Evolutionary conservation across 768 basidiomycete species (phyloP), one percentile per base, ranked within the genome.

Genomic region (Tricholoma furcatifolium): DNA sequence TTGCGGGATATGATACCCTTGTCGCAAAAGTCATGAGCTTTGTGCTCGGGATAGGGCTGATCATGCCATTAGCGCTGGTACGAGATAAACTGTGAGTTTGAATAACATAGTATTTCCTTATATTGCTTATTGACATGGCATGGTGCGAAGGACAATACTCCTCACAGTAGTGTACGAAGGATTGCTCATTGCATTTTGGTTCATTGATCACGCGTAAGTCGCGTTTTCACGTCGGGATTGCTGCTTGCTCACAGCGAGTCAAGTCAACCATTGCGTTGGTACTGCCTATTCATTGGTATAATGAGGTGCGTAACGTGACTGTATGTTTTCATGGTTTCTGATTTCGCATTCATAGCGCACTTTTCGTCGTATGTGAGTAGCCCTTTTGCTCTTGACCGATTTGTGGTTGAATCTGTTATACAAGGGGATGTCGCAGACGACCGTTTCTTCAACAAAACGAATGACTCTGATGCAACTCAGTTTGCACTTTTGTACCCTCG

Each of bases 341-440:
- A 45, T 0, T 24, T 41, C 35, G 6, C 15, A 12, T 45, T 36
- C 43, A 27, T 58, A 92, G 91, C 61, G 77, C 85, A 44, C 84
- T 95, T 52, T 98, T 91, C 61, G 91, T 92, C 41, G 79, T 97
- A 50, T 96, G 93, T 91, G 59, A 64, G 87, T 73, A 18, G 15
- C 35, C 4, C 3, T 12, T 10, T 43, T 10, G 27, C 23, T n/a
- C 5, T 18, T 7, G 43, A 7, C 6, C 14, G 41, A 23, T 20
- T 10, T 32, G 31, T 8, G 20, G 3, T 45, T 24, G n/a, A 17
- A 57, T 31, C 9, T 18, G 40, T 35, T 15, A 38, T 41, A 21
- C 14, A 62, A 93, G 91, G 91, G 94, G 94, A 98, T 64, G 87
- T 95, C 41, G 83, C 91, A 40, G 95, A 98, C 66, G 94, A 98